These are phyloP conservation scores for Hygrophila difformis DNA, from an alignment of 257 asterid genomes.

Conservation along the genomic window DNA sequence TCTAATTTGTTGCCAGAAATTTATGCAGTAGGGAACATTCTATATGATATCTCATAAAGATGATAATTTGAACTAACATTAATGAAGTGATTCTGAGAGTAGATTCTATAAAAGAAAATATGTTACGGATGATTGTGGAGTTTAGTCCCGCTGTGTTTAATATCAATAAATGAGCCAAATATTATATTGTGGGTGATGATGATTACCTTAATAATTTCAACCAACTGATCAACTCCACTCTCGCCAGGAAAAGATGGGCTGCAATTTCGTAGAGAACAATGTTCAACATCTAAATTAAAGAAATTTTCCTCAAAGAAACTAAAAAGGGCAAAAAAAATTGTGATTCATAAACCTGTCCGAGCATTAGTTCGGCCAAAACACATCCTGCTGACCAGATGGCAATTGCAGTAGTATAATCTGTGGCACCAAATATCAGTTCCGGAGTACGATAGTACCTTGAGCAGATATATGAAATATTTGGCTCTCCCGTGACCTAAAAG, in stretches of 20 bases:
- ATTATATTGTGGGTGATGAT: neutral
- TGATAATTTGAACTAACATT: too few species aligned
- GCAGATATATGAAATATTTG: slow-evolving; percentile 53
- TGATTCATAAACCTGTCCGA: slow-evolving; percentile 39
- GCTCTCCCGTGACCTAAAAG: slow-evolving; percentile 51
- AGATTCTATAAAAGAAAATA: too few species aligned
- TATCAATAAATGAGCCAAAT: too few species aligned
- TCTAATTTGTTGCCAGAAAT: too few species aligned
- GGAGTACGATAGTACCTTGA: slow-evolving; percentile 57
- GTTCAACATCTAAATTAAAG: neutral
- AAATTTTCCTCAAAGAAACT: neutral
- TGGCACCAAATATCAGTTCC: slow-evolving; percentile 51
- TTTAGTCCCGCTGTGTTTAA: too few species aligned
- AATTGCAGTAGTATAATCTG: slow-evolving; percentile 50
- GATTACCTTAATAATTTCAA: slow-evolving; percentile 52
- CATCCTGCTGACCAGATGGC: slow-evolving; percentile 66
- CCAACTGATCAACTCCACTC: slow-evolving; percentile 56
- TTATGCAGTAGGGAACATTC: too few species aligned
- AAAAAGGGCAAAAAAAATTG: neutral
- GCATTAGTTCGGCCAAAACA: slow-evolving; percentile 48
- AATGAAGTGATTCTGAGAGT: too few species aligned
- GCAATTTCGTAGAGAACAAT: slow-evolving; percentile 17
- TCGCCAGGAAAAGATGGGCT: slow-evolving; percentile 59
- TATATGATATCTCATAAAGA: too few species aligned
- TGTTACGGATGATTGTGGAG: too few species aligned